These are phyloP conservation scores for Trichoderma erinaceum DNA, from an alignment of 495 filamentous ascomycete species.

Conservation along the genomic window DNA sequence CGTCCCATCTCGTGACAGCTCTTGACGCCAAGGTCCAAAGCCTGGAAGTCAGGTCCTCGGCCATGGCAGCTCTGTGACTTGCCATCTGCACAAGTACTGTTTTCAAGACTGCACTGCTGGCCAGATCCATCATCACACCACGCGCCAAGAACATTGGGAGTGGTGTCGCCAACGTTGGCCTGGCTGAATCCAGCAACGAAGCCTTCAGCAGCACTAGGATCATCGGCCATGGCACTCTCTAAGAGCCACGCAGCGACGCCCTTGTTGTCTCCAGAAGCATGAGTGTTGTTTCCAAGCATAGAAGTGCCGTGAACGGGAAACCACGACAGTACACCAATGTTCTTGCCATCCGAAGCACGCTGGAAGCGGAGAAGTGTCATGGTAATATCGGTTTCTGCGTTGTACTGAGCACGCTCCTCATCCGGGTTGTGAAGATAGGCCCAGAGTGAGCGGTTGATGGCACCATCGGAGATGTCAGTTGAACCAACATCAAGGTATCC, in stretches of 20 bases:
- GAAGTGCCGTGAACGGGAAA: slow-evolving; percentile 91
- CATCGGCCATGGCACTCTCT: slow-evolving; percentile 59
- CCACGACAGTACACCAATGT: slow-evolving; percentile 78
- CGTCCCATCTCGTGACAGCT: slow-evolving; percentile 69
- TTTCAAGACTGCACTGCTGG: slow-evolving; percentile 57
- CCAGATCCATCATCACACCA: slow-evolving; percentile 71
- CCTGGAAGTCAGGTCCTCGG: slow-evolving; percentile 67
- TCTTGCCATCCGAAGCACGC: slow-evolving; percentile 52
- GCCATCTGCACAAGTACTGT: slow-evolving; percentile 71
- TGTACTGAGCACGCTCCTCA: slow-evolving; percentile 66
- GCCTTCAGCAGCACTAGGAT: slow-evolving; percentile 40
- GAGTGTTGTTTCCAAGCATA: slow-evolving; percentile 85
- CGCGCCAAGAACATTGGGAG: slow-evolving; percentile 80
- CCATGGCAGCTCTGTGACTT: slow-evolving; percentile 72
- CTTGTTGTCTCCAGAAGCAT: slow-evolving; percentile 95
- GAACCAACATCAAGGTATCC: slow-evolving; percentile 44
- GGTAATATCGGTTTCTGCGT: slow-evolving; percentile 66
- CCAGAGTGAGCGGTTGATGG: slow-evolving; percentile 80
- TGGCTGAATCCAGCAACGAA: slow-evolving; percentile 93
- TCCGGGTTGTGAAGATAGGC: slow-evolving; percentile 86
- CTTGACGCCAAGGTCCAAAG: slow-evolving; percentile 61
- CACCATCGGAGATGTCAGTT: slow-evolving; percentile 55
- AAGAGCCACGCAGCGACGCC: slow-evolving; percentile 80
- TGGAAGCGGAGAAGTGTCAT: slow-evolving; percentile 80
- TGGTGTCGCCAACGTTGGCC: slow-evolving; percentile 88